A percentile compares a stretch with the other conserved stretches of the same genome.
Conservation (phyloP, 192 early-diverging fungal genomes). For the Gonapodya prolifera region DNA sequence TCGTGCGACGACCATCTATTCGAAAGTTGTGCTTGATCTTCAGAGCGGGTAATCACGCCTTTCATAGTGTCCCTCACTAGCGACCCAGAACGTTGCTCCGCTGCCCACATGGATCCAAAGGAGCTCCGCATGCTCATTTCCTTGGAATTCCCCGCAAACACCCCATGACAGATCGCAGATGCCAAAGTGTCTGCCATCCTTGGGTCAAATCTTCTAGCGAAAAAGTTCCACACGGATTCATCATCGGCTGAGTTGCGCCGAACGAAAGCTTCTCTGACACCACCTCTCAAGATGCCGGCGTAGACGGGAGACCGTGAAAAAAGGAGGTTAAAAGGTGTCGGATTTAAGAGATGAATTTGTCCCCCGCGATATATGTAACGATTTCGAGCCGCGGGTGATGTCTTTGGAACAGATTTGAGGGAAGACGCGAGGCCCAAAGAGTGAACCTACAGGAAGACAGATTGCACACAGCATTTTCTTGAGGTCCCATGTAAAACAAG, state of each 20-base stretch:
- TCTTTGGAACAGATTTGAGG: conserved; percentile 43
- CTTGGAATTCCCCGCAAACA: conserved; percentile 80
- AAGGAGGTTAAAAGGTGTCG: not conserved
- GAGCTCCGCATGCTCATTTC: conserved; percentile 63
- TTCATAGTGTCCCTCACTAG: conserved; percentile 32
- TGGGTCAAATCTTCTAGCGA: conserved; percentile 60
- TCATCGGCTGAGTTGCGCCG: conserved; percentile 24
- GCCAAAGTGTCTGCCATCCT: conserved; percentile 68
- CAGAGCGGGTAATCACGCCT: conserved; percentile 14
- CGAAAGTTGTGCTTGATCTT: no score
- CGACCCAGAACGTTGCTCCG: conserved; percentile 45
- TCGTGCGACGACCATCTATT: not conserved
- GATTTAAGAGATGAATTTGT: conserved; percentile 42
- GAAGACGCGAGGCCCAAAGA: conserved; percentile 42
- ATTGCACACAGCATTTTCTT: not conserved
- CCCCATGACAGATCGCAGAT: conserved; percentile 81
- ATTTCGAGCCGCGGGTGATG: conserved; percentile 62
- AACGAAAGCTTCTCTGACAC: not conserved
- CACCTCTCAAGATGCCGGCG: conserved; percentile 11
- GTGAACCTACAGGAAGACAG: conserved; percentile 28
- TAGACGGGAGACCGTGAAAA: conserved; percentile 21
- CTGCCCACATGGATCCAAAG: conserved; percentile 56
- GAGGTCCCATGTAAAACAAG: not conserved
- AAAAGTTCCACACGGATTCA: conserved; percentile 77
- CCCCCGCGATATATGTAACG: conserved; percentile 67